Evolutionary conservation across 192 early-diverging fungal genomes (phyloP).

Genomic region (Coemansia erecta): DNA sequence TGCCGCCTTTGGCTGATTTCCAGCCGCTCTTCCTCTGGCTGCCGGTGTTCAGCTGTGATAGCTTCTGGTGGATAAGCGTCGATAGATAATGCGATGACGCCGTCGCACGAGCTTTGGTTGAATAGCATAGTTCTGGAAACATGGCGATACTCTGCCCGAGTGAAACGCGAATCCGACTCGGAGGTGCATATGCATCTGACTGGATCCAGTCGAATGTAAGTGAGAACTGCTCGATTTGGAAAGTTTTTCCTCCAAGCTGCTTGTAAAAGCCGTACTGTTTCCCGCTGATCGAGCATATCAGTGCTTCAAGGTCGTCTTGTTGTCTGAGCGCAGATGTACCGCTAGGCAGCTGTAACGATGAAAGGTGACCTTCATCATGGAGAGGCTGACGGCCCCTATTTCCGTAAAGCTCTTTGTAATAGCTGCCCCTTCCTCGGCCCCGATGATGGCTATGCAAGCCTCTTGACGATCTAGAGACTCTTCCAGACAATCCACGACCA

Average conservation of each 20-base stretch:
- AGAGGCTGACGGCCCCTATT: neutral
- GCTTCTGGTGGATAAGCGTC: slow-evolving; percentile 13
- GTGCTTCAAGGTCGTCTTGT: slow-evolving; percentile 13
- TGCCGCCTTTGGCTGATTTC: slow-evolving; percentile 35
- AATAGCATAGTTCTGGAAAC: slow-evolving; percentile 32
- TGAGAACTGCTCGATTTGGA: slow-evolving; percentile 19
- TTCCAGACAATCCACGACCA: too few species aligned
- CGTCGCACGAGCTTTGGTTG: slow-evolving; percentile 21
- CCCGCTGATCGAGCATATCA: slow-evolving; percentile 25
- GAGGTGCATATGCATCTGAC: slow-evolving; percentile 56
- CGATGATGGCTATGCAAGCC: too few species aligned
- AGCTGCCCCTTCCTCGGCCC: slow-evolving; percentile 7
- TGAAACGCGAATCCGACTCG: slow-evolving; percentile 47
- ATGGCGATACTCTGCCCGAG: slow-evolving; percentile 30
- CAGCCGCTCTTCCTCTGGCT: slow-evolving; percentile 11
- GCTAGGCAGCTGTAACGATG: too few species aligned
- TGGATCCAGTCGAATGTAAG: slow-evolving; percentile 44
- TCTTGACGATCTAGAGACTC: too few species aligned
- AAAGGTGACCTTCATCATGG: neutral
- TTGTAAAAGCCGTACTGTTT: slow-evolving; percentile 38
- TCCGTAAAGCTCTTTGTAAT: slow-evolving; percentile 37
- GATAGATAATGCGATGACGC: slow-evolving; percentile 53
- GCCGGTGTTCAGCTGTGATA: slow-evolving; percentile 3
- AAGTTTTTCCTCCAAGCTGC: slow-evolving; percentile 28
- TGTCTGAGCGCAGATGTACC: too few species aligned